Conservation (phyloP, 1,139 yeast species). For the Yamadazyma spencermartinsiae region DNA sequence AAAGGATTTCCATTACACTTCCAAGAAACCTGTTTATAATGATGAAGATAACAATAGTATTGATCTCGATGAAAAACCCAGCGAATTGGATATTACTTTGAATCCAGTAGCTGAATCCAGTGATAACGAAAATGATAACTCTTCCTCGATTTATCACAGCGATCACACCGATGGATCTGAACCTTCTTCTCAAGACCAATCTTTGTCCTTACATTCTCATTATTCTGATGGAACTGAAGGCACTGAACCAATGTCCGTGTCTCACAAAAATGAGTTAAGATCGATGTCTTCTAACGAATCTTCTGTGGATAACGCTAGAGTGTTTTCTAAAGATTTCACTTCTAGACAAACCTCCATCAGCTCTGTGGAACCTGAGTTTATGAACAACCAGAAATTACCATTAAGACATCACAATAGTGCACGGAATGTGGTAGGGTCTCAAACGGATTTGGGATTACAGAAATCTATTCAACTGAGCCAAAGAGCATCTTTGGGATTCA, state of each 20-base stretch:
- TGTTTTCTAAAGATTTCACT: slow-evolving; percentile 12
- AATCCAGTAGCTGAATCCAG: slow-evolving; percentile 39
- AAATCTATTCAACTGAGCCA: slow-evolving; percentile 19
- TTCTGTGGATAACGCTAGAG: slow-evolving; percentile 13
- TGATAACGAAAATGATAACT: slow-evolving; percentile 32
- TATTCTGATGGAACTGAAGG: slow-evolving; percentile 25
- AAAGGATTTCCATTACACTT: slow-evolving; percentile 22
- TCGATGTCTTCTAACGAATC: slow-evolving; percentile 15
- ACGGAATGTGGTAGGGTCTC: slow-evolving; percentile 1
- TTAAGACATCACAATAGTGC: not conserved
- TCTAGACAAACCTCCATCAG: slow-evolving; percentile 19
- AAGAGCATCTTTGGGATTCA: slow-evolving; percentile 40
- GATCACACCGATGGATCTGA: slow-evolving; percentile 22
- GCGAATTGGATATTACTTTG: slow-evolving; percentile 22
- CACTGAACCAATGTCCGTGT: slow-evolving; percentile 18
- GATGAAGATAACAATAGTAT: slow-evolving; percentile 5
- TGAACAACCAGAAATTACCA: slow-evolving; percentile 5
- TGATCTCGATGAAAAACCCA: slow-evolving; percentile 16
- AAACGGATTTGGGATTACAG: slow-evolving; percentile 11
- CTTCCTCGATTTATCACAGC: slow-evolving; percentile 38
- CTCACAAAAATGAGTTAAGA: slow-evolving; percentile 15
- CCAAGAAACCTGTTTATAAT: slow-evolving; percentile 5
- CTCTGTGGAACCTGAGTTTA: slow-evolving; percentile 19
- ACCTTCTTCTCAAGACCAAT: slow-evolving; percentile 36
- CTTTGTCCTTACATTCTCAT: slow-evolving; percentile 45